Percentiles rank a stretch among this genome's conserved stretches.
Conservation (phyloP, 1,139 yeast genomes). For the Diutina ranongensis region DNA sequence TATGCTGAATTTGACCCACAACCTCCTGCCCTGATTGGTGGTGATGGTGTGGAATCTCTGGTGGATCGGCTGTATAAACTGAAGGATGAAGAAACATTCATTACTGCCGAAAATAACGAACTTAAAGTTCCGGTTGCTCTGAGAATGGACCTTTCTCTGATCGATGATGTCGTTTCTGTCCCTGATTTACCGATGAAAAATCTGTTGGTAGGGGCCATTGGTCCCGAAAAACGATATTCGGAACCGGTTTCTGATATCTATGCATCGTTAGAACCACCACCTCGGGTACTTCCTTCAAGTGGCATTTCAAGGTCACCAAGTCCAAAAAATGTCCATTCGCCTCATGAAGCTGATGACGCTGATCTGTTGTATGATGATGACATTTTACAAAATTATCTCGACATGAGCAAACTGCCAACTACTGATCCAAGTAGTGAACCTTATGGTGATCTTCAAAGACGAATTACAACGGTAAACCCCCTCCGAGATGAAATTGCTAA, state of each 20-base stretch:
- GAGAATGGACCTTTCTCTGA: neutral
- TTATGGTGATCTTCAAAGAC: too few relatives aligned
- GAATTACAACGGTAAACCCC: too few relatives aligned
- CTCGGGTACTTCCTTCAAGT: neutral
- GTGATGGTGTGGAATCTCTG: neutral
- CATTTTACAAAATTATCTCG: conserved; percentile 3
- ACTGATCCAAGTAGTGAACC: neutral
- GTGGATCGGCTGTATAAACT: conserved; percentile 3
- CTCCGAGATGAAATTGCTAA: neutral
- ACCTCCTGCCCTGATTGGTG: neutral
- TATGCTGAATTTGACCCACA: neutral
- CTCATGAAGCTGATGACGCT: neutral
- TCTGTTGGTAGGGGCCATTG: neutral
- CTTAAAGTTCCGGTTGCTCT: neutral
- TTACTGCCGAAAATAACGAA: neutral
- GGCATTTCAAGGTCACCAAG: neutral
- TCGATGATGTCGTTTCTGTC: neutral
- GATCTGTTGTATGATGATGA: conserved; percentile 5
- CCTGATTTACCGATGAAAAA: neutral
- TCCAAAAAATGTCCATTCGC: neutral
- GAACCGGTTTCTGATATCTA: neutral
- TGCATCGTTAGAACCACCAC: neutral
- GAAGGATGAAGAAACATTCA: conserved; percentile 2
- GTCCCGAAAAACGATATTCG: neutral
- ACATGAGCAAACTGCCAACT: conserved; percentile 2